Percentiles rank a stretch among this genome's conserved stretches.
Evolutionary conservation across 2,329 filamentous ascomycete genomes (phyloP).

Genomic region (Fusarium falciforme): DNA sequence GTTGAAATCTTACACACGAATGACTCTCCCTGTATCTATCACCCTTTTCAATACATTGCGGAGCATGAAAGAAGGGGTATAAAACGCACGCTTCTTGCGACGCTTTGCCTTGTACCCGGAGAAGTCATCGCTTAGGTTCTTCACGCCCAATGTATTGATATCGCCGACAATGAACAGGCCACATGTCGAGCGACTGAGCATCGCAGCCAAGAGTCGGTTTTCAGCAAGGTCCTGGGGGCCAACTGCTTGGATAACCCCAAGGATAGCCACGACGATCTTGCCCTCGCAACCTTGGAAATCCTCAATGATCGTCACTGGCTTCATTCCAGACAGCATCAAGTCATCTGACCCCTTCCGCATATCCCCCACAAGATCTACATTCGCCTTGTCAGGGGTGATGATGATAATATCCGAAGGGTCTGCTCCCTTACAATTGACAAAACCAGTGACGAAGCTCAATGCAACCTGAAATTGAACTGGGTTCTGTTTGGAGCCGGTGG

Average conservation of each 20-base stretch:
- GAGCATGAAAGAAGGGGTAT: background rate
- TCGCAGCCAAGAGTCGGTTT: background rate
- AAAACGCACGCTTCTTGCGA: background rate
- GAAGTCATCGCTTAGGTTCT: background rate
- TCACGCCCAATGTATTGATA: background rate
- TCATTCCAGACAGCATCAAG: background rate
- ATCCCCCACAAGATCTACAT: background rate
- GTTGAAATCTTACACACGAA: background rate
- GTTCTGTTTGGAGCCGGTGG: background rate
- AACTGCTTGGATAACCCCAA: background rate
- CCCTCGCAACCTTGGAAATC: background rate
- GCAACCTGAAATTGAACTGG: background rate
- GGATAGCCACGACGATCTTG: background rate
- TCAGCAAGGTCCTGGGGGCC: background rate
- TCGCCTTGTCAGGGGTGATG: background rate
- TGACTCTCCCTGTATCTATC: background rate
- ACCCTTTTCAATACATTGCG: background rate
- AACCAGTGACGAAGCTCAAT: background rate
- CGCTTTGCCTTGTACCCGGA: background rate
- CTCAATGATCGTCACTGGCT: background rate
- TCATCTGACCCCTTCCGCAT: background rate
- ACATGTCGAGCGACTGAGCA: conserved; percentile 7
- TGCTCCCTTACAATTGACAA: background rate
- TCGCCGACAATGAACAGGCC: conserved; percentile 6
- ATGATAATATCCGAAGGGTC: background rate